A percentile compares a stretch with the other conserved stretches of the same genome.
These are phyloP conservation scores for Morella rubra DNA, from an alignment of 306 rosid genomes.

Conservation along the genomic window DNA sequence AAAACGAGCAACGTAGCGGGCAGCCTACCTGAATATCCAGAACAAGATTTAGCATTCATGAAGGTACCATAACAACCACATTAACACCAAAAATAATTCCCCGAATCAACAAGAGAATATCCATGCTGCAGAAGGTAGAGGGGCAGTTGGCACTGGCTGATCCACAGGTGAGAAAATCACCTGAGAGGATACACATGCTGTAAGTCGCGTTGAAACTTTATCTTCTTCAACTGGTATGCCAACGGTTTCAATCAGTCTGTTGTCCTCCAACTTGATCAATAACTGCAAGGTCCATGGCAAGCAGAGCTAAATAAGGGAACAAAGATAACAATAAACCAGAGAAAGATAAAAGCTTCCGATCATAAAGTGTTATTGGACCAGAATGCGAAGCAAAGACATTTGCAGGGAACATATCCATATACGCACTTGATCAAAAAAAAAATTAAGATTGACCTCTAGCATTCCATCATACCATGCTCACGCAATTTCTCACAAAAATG, in stretches of 20 bases:
- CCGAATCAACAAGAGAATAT: constrained; percentile 18
- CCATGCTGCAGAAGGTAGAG: constrained; percentile 10
- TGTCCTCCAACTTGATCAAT: constrained; percentile 85
- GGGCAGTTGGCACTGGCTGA: constrained; percentile 13
- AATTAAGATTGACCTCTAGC: not conserved
- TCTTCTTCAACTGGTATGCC: constrained; percentile 82
- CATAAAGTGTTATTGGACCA: not conserved
- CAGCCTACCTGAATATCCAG: constrained; percentile 76
- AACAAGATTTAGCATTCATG: constrained; percentile 10
- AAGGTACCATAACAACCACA: constrained; percentile 16
- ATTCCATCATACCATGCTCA: not conserved
- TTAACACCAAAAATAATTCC: constrained; percentile 14
- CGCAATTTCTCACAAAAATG: not conserved
- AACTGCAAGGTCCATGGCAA: constrained; percentile 53
- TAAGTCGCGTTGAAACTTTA: constrained; percentile 66
- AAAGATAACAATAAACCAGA: constrained; percentile 11
- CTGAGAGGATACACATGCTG: constrained; percentile 98
- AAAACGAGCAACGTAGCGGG: constrained; percentile 88
- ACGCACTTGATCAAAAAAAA: not conserved
- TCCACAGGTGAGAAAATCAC: constrained; percentile 37
- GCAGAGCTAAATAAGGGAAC: constrained; percentile 15
- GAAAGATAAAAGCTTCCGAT: constrained; percentile 1
- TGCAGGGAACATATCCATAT: not conserved
- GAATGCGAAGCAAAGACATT: not conserved
- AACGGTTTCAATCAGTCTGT: constrained; percentile 89